phyloP scores from a whole-genome alignment of 2,329 filamentous ascomycete genomes.

The Chrysoporthe puriensis region DNA sequence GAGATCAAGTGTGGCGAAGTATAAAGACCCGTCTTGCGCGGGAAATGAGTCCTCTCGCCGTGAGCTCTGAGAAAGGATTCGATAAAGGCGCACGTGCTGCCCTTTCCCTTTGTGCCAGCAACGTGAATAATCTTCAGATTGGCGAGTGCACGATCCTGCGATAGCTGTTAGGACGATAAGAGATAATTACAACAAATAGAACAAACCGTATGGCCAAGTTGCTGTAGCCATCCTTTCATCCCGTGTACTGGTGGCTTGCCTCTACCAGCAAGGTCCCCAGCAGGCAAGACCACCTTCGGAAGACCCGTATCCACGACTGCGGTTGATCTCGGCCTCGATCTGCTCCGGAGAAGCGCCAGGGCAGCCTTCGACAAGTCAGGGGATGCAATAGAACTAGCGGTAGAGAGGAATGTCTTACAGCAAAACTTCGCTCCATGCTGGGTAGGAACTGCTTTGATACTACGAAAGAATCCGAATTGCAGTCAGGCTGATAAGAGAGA shows the following conservation, averaged over 20 bases:
- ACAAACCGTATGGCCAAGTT: conserved; percentile 2
- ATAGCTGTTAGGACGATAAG: background rate
- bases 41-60: conserved; percentile 36
- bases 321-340: background rate
- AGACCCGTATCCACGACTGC: background rate
- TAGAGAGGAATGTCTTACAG: background rate
- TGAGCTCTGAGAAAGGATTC: conserved; percentile 67
- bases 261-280: background rate
- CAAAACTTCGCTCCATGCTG: background rate
- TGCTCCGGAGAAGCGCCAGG: background rate
- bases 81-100: conserved; percentile 82
- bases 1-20: conserved; percentile 85
- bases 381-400: background rate
- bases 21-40: conserved; percentile 66
- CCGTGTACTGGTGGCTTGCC: background rate
- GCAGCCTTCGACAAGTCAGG: background rate
- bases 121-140: conserved; percentile 65
- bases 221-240: background rate
- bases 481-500: no score
- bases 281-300: background rate
- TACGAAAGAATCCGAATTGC: no score
- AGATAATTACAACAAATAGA: background rate
- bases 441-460: no score
- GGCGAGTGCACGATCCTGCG: background rate
- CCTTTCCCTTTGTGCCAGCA: conserved; percentile 93